Evolutionary conservation across 148 eudicot species (phyloP), one percentile per base, ranked within the genome.

Genomic region (Vaccinium vitisidaea): DNA sequence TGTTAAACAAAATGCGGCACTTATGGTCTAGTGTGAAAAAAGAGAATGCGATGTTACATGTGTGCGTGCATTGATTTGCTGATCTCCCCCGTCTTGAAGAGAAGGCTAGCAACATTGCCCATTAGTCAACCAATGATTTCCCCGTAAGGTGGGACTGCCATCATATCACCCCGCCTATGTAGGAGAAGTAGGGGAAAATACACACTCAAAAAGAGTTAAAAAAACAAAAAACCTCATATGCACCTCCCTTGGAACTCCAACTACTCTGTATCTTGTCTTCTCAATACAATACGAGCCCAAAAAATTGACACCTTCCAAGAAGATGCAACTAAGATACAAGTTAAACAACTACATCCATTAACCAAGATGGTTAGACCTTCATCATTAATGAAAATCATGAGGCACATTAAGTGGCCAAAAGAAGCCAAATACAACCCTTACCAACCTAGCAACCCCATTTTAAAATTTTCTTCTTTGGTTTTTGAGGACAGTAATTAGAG

Each of bases 1-100:
- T 97, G 92, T 82, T 82, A 85, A 86, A 69, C 39, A 14, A 25
- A 69, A 80, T 61, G 81, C 54, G 50, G 1, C 2, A 30, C 18
- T 63, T 4, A 56, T 49, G 3, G 25, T 67, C 80, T 12, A 46
- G 49, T 48, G 23, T 55, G n/a, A 16, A 14, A 69, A 15, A 69
- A 48, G 63, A 82, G 74, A 52, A 43, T 25, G 49, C 78, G 21
- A 5, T 14, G 32, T 21, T 36, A 48, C 32, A 39, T 55, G 7
- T 6, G 8, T 7, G 27, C 23, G 16, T 32, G 39, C 49, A 82
- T 74, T 48, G 69, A 55, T 54, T 53, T 36, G 80, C 65, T 69
- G 69, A 46, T 63, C 82, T 63, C 83, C 39, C n/a, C 36, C 50
- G 52, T 23, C 76, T 52, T 27, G 50, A 82, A 30, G 43, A 67